Evolutionary conservation across 495 filamentous ascomycete genomes (phyloP).

Genomic region (Aspergillus coremiiformis): DNA sequence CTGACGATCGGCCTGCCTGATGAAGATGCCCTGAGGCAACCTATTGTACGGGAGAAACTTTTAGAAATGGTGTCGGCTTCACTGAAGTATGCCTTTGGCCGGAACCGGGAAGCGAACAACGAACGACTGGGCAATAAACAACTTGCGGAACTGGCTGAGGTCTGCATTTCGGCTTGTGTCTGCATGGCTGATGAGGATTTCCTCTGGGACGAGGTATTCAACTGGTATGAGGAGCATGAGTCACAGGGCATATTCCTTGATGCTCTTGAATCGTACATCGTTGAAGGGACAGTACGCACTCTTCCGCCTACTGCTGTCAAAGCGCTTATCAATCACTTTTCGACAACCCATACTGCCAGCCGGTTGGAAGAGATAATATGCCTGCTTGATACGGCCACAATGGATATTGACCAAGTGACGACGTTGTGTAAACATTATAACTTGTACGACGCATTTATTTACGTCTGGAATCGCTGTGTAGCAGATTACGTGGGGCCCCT

Average conservation of each 20-base stretch:
- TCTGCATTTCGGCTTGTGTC: constrained; percentile 75
- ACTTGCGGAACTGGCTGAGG: constrained; percentile 69
- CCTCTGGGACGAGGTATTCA: constrained; percentile 84
- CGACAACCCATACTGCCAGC: constrained; percentile 58
- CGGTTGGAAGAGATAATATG: constrained; percentile 94
- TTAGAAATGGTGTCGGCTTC: constrained; percentile 94
- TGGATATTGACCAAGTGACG: constrained; percentile 92
- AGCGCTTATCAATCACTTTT: constrained; percentile 72
- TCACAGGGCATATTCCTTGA: constrained; percentile 73
- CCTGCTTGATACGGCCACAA: constrained; percentile 77
- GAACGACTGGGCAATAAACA: constrained; percentile 48
- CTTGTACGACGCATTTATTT: constrained; percentile 91
- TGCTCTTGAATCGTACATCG: constrained; percentile 75
- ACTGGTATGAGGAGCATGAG: constrained; percentile 74
- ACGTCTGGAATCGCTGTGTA: constrained; percentile 91
- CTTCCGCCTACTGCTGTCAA: constrained; percentile 83
- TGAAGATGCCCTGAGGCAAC: constrained; percentile 65
- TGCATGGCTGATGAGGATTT: constrained; percentile 70
- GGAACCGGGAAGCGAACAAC: constrained; percentile 42
- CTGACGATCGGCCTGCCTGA: constrained; percentile 90
- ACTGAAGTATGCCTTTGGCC: constrained; percentile 77
- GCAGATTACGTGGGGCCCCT: constrained; percentile 85
- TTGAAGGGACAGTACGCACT: constrained; percentile 64
- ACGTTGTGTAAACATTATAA: constrained; percentile 82
- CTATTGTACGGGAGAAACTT: constrained; percentile 79